These are phyloP conservation scores for Panus rudis DNA, from an alignment of 768 basidiomycete species.

Conservation along the genomic window DNA sequence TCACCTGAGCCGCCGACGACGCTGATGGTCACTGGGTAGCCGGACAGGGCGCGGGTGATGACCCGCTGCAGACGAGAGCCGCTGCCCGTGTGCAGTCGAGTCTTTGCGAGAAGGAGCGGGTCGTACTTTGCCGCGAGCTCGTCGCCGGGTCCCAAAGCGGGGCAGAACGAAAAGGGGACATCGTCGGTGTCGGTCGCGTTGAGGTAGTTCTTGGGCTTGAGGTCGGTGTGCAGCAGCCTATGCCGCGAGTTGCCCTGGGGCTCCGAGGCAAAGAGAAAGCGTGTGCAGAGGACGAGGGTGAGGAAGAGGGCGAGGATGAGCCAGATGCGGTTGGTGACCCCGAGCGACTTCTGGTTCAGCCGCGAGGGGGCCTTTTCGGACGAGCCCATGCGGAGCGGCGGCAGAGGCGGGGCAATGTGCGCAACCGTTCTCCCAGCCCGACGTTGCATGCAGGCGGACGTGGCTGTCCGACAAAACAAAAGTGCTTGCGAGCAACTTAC, in stretches of 20 bases:
- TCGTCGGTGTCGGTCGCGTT: constrained; percentile 47
- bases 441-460: constrained; percentile 65
- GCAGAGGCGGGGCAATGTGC: constrained; percentile 44
- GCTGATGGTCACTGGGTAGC: constrained; percentile 84
- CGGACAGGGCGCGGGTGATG: constrained; percentile 75
- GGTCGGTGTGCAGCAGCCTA: constrained; percentile 28
- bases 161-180: constrained; percentile 88
- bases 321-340: constrained; percentile 67
- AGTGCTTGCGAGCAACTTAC: neutral
- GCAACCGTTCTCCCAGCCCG: constrained; percentile 48
- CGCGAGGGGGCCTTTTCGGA: constrained; percentile 45
- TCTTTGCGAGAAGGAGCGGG: constrained; percentile 63
- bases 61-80: constrained; percentile 78
- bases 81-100: constrained; percentile 70
- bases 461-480: neutral
- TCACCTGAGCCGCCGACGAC: constrained; percentile 84
- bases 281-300: constrained; percentile 48
- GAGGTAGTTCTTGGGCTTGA: constrained; percentile 77
- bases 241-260: constrained; percentile 19
- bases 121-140: constrained; percentile 76
- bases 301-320: constrained; percentile 47
- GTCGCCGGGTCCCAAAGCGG: constrained; percentile 78
- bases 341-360: constrained; percentile 49
- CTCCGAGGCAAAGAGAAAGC: constrained; percentile 41
- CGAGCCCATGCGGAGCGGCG: constrained; percentile 39